phyloP scores from a whole-genome alignment of 371 early-diverging fungal species.

The Haplosporangium sp. region DNA sequence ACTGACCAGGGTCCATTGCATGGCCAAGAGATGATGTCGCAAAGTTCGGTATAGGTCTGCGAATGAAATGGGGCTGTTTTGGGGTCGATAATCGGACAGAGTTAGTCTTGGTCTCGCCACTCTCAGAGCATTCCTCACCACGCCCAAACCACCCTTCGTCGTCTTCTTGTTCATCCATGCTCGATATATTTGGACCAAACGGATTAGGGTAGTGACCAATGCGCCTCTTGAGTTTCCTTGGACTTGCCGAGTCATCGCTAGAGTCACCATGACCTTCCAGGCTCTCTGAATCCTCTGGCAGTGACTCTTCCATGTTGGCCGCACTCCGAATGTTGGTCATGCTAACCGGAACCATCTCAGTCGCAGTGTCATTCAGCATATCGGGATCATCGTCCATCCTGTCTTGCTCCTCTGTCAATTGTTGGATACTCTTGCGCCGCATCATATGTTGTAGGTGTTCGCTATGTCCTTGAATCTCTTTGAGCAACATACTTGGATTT shows the following conservation, averaged over 20 bases:
- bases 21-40: slow-evolving; percentile 26
- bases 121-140: slow-evolving; percentile 27
- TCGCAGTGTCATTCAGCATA: slow-evolving; percentile 24
- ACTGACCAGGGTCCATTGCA: slow-evolving; percentile 52
- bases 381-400: slow-evolving; percentile 41
- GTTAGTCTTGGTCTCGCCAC: slow-evolving; percentile 36
- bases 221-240: slow-evolving; percentile 30
- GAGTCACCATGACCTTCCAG: neutral
- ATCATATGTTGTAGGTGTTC: slow-evolving; percentile 24
- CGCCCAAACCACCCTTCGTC: slow-evolving; percentile 41
- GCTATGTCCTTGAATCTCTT: slow-evolving; percentile 24
- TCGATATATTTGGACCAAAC: slow-evolving; percentile 18
- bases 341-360: slow-evolving; percentile 49
- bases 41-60: slow-evolving; percentile 19
- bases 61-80: slow-evolving; percentile 3
- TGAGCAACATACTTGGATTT: slow-evolving; percentile 22
- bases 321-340: slow-evolving; percentile 38
- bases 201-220: slow-evolving; percentile 40
- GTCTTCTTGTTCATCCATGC: slow-evolving; percentile 32
- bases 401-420: slow-evolving; percentile 51
- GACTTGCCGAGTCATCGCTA: slow-evolving; percentile 16
- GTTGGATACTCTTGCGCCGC: slow-evolving; percentile 41
- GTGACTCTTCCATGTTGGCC: slow-evolving; percentile 24
- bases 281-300: slow-evolving; percentile 13
- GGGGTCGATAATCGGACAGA: slow-evolving; percentile 37